Base-by-base conservation (phyloP, 768 basidiomycete species). In the Kwoniella mangroviensis region DNA sequence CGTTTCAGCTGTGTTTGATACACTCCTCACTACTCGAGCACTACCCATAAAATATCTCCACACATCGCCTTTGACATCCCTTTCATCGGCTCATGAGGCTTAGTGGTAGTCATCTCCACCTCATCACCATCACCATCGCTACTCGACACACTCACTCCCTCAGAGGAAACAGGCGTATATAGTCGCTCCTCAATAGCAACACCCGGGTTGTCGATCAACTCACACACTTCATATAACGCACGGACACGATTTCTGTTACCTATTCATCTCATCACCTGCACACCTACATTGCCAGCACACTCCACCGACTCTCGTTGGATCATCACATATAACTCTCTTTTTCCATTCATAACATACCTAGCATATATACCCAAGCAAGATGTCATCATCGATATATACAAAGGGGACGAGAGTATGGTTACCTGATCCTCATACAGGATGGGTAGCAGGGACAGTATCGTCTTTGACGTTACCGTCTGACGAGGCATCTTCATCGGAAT, bases 361-460 rank as follows among this genome's bases (percentile, higher is more conserved):
- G 57, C 58, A 59, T 67, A 28, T 62, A 53, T 55, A 68, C 67
- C 55, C 19, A 24, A 59, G 49, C 56, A 54, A 52, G 6, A 79
- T 79, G 77, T 34, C 75, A 17, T 72, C 75, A 17, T 72, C 75
- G 41, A 57, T 75, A n/a, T 83, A 83, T 64, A 55, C 71, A 64
- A 83, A 83, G 64, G 82, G 80, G 3, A 81, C 82, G 5, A 61
- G 78, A 54, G 79, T 83, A 53, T 83, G 82, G 82, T 69, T 83
- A 15, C 79, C 82, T n/a, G 80, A 81, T 56, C 40, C 71, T 1
- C 51, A 63, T n/a, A 73, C 78, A 13, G 79, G 78, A 24, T 83
- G 82, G 82, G 73, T 76, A 45, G 72, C 80, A 40, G 82, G 70
- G 10, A 81, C 79, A 21, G 75, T 81, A 57, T 66, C 74, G 3